Base-by-base conservation (phyloP, 192 early-diverging fungal species). In the Gaertneriomyces sp. region DNA sequence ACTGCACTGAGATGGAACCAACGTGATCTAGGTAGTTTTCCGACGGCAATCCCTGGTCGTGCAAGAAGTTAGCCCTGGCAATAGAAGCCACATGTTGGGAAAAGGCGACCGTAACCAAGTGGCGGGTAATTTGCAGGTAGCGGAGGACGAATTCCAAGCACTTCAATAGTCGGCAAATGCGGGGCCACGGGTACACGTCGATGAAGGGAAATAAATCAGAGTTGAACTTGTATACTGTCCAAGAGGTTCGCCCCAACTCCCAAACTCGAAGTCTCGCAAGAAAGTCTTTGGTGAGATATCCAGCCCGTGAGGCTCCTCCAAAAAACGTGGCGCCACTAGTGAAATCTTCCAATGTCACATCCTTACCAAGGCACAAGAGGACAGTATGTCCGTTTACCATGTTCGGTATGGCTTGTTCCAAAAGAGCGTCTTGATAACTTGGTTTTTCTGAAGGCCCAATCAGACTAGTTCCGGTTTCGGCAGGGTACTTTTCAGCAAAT, bases 41-140 rank as follows among this genome's bases (percentile, higher is more conserved):
- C 44, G 20, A 16, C 5, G 58, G 9, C 3, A 64, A 20, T 17
- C 62, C 62, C 12, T 53, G 39, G 7, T 16, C 17, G 51, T 53
- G 51, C 17, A 53, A 64, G 17, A 64, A 64, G 62, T 64, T 64
- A 33, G 62, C 51, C 11, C 11, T 12, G 6, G 62, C 62, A 41
- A 41, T 39, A 17, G 62, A 17, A 2, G 46, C 10, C 6, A 64
- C 62, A 0, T 14, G 39, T 11, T 20, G 52, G 11, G 62, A 64
- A 53, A 64, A 64, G 3, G 51, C 43, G 11, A 64, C 49, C 6
- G 39, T 16, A 5, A 64, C n/a, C 33, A 64, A 39, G 25, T 49
- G 47, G 7, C 33, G 46, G 7, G 47, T 39, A 2, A 42, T 52
- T 12, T 42, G 49, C 49, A 64, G 42, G 50, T 64, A 64, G 3